Evolutionary conservation across 495 filamentous ascomycete species (phyloP), one percentile per base, ranked within the genome.

Genomic region (Lasiosphaeriaceae sp.): DNA sequence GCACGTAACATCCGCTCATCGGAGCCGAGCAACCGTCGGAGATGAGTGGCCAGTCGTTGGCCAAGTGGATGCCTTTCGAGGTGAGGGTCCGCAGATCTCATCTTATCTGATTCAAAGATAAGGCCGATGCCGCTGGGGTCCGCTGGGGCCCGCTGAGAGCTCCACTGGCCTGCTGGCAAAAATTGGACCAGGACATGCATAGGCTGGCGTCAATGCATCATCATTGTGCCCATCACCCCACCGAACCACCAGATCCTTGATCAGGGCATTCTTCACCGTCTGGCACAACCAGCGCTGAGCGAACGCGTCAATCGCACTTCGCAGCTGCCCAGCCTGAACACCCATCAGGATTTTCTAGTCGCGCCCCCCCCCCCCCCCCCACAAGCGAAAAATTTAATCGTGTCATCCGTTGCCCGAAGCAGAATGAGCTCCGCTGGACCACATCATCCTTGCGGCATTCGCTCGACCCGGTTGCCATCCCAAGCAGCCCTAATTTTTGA

Each of bases 101-200:
- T 77, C 75, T 79, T 77, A 79, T 79, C 76, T 66, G 76, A 79
- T 79, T 75, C 70, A 59, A 72, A 76, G 75, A 77, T 77, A 77
- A 75, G 43, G 58, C 74, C 74, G 73, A 74, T 72, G 70, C 69
- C 71, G 73, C 68, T 55, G 60, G 54, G 16, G n/a, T n/a, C n/a
- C n/a, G n/a, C n/a, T n/a, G n/a, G 26, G 26, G 26, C 9, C 69
- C 71, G 73, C 68, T 55, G 60, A 51, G 16, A 47, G 56, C 48
- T 41, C 58, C 55, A 43, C 53, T 54, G 2, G 29, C 52, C 59
- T 58, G 47, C 59, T 65, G 58, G 61, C 39, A 61, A 53, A 58
- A 60, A 51, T 55, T 41, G 5, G 2, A 3, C n/a, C 53, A 54
- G 9, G 45, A n/a, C 34, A 12, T 59, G 62, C 56, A 62, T 47